Base-by-base conservation (phyloP, 768 basidiomycete genomes). In the Leccinum rimulosum region DNA sequence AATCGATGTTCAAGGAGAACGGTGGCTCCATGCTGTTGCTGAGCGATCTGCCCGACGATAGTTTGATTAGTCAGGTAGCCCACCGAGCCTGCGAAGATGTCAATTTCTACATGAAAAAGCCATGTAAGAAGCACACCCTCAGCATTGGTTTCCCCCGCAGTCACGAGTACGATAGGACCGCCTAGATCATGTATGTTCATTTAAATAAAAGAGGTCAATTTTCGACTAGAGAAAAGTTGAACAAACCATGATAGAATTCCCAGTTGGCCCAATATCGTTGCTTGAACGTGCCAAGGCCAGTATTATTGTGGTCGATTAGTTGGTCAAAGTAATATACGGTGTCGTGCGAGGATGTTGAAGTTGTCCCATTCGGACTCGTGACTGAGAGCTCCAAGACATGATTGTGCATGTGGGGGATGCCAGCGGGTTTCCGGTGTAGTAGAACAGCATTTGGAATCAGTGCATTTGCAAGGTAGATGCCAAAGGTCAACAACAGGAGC, bases 241-340 rank as follows among this genome's bases (percentile, higher is more conserved):
- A 43, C 40, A 50, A 57, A 81, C 83, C 83, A 69, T 85, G 75
- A 63, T 89, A 89, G 64, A 77, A 87, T 69, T 89, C 85, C 70
- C 77, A 87, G 31, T 83, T 83, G 58, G 82, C 78, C 87, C 87
- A 90, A 71, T 80, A 90, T 35, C 89, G 81, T 72, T 90, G 89
- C 67, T 83, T 76, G 73, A 91, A 91, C 14, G 87, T 90, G n/a
- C 89, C 89, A 28, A 83, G 74, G 27, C 77, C 74, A 15, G 85
- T 82, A 61, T 83, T 74, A 38, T 68, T 77, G 67, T 83, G 83
- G 64, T 84, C 81, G 54, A 70, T 73, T 33, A 74, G 50, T 51
- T 74, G 73, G 52, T 74, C 55, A 27, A 75, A 74, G 53, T 70
- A 57, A 56, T 74, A 73, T 0, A 71, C 66, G 6, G 69, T 74